Evolutionary conservation across 2,329 filamentous ascomycete species (phyloP).

Genomic region (Hypoxylon sp.): DNA sequence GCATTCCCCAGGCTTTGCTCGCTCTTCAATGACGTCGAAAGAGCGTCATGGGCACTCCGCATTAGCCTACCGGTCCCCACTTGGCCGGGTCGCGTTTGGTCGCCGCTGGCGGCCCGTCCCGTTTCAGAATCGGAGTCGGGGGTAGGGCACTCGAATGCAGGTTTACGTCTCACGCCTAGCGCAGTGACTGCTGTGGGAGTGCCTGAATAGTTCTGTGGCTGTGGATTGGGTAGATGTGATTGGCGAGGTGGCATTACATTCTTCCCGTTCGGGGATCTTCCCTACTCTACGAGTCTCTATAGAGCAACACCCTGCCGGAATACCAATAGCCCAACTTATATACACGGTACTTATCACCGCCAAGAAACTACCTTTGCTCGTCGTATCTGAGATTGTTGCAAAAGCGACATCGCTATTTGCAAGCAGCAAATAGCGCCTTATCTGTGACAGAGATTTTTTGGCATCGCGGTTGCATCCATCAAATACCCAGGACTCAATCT

Average conservation of each 20-base stretch:
- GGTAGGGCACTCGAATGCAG: neutral
- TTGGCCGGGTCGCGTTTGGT: slow-evolving; percentile 8
- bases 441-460: too few species aligned
- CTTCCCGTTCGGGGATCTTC: neutral
- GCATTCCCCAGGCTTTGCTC: neutral
- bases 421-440: too few species aligned
- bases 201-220: neutral
- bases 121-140: neutral
- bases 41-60: slow-evolving; percentile 22
- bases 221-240: neutral
- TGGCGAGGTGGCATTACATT: neutral
- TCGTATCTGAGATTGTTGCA: too few species aligned
- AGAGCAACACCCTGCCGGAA: too few species aligned
- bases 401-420: too few species aligned
- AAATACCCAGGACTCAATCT: neutral
- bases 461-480: neutral
- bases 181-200: neutral
- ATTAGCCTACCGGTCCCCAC: neutral
- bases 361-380: neutral
- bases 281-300: too few species aligned
- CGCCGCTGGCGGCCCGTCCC: neutral
- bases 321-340: neutral
- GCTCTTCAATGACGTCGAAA: slow-evolving; percentile 31
- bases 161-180: neutral
- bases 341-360: neutral